Percentiles rank a stretch among this genome's conserved stretches.
Evolutionary conservation across 306 rosid genomes (phyloP).

Genomic region (Macrotyloma uniflorum): DNA sequence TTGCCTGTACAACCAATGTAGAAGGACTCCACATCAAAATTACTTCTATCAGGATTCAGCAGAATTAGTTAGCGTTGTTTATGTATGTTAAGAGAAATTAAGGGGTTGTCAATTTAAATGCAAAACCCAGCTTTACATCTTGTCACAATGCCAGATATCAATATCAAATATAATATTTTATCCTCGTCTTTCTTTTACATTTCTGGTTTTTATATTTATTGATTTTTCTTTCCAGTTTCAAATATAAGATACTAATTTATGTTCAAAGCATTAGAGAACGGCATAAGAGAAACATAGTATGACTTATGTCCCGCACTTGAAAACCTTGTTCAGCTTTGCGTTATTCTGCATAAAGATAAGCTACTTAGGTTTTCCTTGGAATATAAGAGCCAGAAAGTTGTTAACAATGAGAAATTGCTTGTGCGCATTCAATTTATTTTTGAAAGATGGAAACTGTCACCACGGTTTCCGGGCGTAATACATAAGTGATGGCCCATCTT

Average conservation of each 20-base stretch:
- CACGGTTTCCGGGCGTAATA: conserved; percentile 30
- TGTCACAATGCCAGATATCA: conserved; percentile 34
- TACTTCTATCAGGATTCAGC: conserved; percentile 32
- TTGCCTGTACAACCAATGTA: conserved; percentile 36
- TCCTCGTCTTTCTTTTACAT: neutral
- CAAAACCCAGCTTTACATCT: conserved; percentile 35
- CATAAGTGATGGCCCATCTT: conserved; percentile 24
- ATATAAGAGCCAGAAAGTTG: conserved; percentile 27
- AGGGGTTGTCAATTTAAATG: conserved; percentile 38
- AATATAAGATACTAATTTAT: neutral
- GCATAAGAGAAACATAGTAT: neutral
- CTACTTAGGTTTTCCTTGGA: conserved; percentile 20
- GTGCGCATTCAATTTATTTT: conserved; percentile 27
- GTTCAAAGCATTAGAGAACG: neutral
- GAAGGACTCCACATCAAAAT: conserved; percentile 26
- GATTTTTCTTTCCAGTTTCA: neutral
- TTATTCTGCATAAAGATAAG: neutral
- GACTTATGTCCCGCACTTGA: conserved; percentile 10
- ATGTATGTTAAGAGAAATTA: conserved; percentile 44
- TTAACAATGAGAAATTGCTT: conserved; percentile 23
- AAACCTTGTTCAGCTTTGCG: conserved; percentile 17
- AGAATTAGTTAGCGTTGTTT: conserved; percentile 41
- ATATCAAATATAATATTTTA: conserved; percentile 38
- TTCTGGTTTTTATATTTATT: neutral
- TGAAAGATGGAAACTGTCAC: conserved; percentile 20